Evolutionary conservation across 1,284 basidiomycete genomes (phyloP).

Genomic region (Leccinum subrobustum): DNA sequence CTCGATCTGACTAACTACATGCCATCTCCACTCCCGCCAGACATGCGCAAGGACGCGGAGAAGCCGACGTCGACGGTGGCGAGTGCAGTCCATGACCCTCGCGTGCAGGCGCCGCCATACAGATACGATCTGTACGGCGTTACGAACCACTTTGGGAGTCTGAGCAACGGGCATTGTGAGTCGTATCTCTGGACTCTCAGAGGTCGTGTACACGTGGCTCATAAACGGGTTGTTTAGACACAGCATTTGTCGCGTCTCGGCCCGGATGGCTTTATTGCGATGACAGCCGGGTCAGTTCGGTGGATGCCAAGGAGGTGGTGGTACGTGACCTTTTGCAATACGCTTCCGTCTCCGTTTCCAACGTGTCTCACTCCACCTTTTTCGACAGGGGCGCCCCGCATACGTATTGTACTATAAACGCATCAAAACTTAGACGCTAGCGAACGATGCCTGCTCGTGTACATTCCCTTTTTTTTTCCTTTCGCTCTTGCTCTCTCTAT

Average conservation of each 20-base stretch:
- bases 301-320: constrained; percentile 79
- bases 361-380: background rate
- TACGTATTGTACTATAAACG: constrained; percentile 89
- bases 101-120: constrained; percentile 81
- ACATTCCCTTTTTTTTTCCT: background rate
- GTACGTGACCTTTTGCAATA: constrained; percentile 48
- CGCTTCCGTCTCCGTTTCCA: constrained; percentile 10
- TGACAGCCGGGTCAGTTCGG: constrained; percentile 73
- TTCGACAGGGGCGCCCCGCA: constrained; percentile 74
- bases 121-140: constrained; percentile 88
- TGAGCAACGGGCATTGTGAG: constrained; percentile 89
- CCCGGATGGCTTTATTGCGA: constrained; percentile 87
- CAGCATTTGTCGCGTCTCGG: constrained; percentile 78
- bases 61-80: constrained; percentile 28
- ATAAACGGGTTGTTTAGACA: constrained; percentile 51
- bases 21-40: constrained; percentile 75
- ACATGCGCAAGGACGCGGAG: constrained; percentile 43
- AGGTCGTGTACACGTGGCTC: background rate
- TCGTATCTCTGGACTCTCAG: too few species aligned
- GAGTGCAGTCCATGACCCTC: constrained; percentile 58
- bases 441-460: background rate
- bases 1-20: constrained; percentile 93
- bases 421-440: constrained; percentile 49
- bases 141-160: constrained; percentile 89
- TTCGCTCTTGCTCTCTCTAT: background rate